Conservation (phyloP, 2,329 filamentous ascomycete species). For the Xylaria digitata region DNA sequence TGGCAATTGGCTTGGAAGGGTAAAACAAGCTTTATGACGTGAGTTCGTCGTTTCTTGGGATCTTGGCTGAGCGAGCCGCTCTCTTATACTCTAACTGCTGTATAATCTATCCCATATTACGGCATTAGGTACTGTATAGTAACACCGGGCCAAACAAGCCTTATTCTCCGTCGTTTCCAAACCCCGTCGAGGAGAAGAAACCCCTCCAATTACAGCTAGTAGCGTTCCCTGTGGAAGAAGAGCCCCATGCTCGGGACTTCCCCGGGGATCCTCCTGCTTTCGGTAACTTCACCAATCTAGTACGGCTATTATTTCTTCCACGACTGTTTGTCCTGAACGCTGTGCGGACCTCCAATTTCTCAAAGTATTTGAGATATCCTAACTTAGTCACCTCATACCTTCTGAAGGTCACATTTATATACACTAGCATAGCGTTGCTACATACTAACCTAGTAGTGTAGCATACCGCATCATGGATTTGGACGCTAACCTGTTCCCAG, state of each 20-base stretch:
- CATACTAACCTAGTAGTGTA: too few species aligned
- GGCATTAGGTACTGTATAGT: slow-evolving; percentile 1
- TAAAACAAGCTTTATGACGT: slow-evolving; percentile 19
- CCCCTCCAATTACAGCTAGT: slow-evolving; percentile 24
- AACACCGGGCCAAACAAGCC: neutral
- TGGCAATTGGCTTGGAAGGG: neutral
- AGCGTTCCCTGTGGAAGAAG: neutral
- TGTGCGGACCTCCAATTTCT: neutral
- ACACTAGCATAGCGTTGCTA: too few species aligned
- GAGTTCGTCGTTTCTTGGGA: neutral
- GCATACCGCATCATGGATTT: too few species aligned
- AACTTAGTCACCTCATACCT: too few species aligned
- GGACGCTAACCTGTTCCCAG: too few species aligned
- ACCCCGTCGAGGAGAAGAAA: slow-evolving; percentile 20
- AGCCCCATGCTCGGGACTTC: neutral
- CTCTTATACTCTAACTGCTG: slow-evolving; percentile 21
- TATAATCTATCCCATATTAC: neutral
- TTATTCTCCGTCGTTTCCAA: slow-evolving; percentile 13
- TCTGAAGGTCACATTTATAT: too few species aligned
- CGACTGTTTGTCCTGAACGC: neutral
- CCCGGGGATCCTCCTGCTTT: neutral
- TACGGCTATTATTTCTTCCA: neutral
- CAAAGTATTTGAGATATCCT: too few species aligned
- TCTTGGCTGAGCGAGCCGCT: slow-evolving; percentile 16
- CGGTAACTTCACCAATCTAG: neutral